Base-by-base conservation (phyloP, 2,329 filamentous ascomycete species). In the Trichoderma sp. region DNA sequence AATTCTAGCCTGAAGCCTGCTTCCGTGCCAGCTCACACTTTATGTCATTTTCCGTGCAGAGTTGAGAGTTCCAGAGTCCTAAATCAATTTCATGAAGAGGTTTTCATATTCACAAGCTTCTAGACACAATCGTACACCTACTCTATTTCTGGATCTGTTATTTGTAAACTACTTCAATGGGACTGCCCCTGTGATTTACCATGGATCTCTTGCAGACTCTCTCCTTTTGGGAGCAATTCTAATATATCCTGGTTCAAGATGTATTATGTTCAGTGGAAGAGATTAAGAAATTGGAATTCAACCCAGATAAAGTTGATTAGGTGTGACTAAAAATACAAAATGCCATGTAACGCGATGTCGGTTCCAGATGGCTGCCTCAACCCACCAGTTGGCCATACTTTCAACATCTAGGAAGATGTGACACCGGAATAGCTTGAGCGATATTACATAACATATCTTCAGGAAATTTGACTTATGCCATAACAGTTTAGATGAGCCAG, bases 401-500 rank as follows among this genome's bases (percentile, higher is more conserved):
- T 1, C 11, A 24, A 3, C 21, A 51, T 51, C 43, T 12, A 12
- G n/a, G 43, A 21, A 12, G 3, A 43, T 39, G 39, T n/a, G 39
- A n/a, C 39, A 7, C 8, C 7, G 39, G 2, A 2, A 12, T 24
- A 24, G 8, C 3, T 24, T 14, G n/a, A 2, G 24, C 24, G 1
- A 5, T 24, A 53, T 12, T 53, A 24, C 24, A 11, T 2, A 24
- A 24, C 6, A 14, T 24, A 6, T 53, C 6, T 24, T 24, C 4
- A 21, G 4, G 5, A 51, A 21, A 24, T 9, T 24, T 12, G 9
- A 0, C 6, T 12, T 11, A 2, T 53, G 11, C 3, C 47, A 24
- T 14, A 2, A 53, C 24, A 6, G 1, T 4, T 1, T 1, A 3
- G 21, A 11, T 6, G 11, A 24, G 47, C 1, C 3, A 7, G 8